Evolutionary conservation across 1,284 basidiomycete genomes (phyloP).

Genomic region (Melampsora larici-populina): DNA sequence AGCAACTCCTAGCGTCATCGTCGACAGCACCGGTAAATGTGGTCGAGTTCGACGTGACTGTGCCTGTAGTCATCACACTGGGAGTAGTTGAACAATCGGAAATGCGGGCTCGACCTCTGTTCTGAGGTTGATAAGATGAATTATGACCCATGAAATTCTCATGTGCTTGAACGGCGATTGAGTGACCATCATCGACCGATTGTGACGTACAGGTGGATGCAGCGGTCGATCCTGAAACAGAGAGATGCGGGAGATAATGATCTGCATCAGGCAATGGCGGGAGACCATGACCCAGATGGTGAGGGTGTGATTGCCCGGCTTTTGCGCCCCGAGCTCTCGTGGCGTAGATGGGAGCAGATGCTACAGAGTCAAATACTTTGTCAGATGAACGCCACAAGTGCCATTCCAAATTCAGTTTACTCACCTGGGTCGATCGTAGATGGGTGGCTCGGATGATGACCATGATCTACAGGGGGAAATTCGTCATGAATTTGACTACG

Average conservation of each 20-base stretch:
- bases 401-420: background rate
- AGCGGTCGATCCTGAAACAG: constrained; percentile 35
- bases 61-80: constrained; percentile 14
- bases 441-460: background rate
- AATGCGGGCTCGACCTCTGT: constrained; percentile 10
- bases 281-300: constrained; percentile 25
- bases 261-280: background rate
- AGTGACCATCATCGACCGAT: constrained; percentile 1
- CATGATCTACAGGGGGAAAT: background rate
- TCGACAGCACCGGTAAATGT: constrained; percentile 13
- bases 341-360: background rate
- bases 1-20: constrained; percentile 40
- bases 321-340: background rate
- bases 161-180: background rate
- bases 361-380: background rate
- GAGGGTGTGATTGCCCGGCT: background rate
- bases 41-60: constrained; percentile 4
- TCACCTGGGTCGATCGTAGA: background rate
- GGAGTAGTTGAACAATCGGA: constrained; percentile 27
- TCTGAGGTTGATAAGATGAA: constrained; percentile 19
- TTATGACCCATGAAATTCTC: constrained; percentile 21
- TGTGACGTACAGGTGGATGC: constrained; percentile 39
- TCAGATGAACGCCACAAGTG: background rate
- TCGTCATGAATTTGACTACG: constrained; percentile 39
- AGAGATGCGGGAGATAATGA: constrained; percentile 1